These are phyloP conservation scores for Fusarium sarcochroum DNA, from an alignment of 2,329 filamentous ascomycete genomes.

Conservation along the genomic window DNA sequence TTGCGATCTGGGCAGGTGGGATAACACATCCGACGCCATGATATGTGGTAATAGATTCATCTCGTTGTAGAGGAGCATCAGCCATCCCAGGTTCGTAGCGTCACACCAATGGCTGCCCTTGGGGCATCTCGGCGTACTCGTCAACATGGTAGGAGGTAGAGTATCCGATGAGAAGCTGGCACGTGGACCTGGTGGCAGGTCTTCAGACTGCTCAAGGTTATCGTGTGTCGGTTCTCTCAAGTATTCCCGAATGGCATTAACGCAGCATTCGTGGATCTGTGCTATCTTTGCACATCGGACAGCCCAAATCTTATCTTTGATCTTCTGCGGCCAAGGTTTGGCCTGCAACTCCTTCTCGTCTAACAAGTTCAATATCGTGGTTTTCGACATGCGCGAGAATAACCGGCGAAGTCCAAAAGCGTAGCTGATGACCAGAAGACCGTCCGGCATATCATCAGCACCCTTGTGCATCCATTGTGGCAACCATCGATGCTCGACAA, in stretches of 20 bases:
- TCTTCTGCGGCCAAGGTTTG: constrained; percentile 62
- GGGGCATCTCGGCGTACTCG: constrained; percentile 62
- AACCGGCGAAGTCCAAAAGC: constrained; percentile 64
- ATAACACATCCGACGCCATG: constrained; percentile 51
- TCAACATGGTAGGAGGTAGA: constrained; percentile 48
- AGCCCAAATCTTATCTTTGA: constrained; percentile 65
- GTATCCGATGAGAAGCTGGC: constrained; percentile 37
- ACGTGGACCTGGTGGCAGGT: constrained; percentile 40
- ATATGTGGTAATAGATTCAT: constrained; percentile 60
- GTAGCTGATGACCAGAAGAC: constrained; percentile 66
- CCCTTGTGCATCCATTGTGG: constrained; percentile 65
- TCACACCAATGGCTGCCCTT: constrained; percentile 66
- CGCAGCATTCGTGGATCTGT: constrained; percentile 64
- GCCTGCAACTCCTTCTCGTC: constrained; percentile 59
- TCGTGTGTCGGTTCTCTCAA: constrained; percentile 51
- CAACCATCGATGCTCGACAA: constrained; percentile 67
- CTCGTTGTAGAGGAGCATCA: constrained; percentile 66
- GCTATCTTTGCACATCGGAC: constrained; percentile 64
- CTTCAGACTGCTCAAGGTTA: constrained; percentile 28
- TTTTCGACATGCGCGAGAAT: constrained; percentile 66
- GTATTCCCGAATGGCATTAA: constrained; percentile 61
- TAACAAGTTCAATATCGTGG: constrained; percentile 61
- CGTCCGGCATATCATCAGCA: constrained; percentile 64
- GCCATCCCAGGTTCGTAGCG: constrained; percentile 67
- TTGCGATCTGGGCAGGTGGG: constrained; percentile 43